Percentiles rank a stretch among this genome's conserved stretches.
Evolutionary conservation across 108 stramenopile genomes (phyloP).

Genomic region (Nitzschia sp.): DNA sequence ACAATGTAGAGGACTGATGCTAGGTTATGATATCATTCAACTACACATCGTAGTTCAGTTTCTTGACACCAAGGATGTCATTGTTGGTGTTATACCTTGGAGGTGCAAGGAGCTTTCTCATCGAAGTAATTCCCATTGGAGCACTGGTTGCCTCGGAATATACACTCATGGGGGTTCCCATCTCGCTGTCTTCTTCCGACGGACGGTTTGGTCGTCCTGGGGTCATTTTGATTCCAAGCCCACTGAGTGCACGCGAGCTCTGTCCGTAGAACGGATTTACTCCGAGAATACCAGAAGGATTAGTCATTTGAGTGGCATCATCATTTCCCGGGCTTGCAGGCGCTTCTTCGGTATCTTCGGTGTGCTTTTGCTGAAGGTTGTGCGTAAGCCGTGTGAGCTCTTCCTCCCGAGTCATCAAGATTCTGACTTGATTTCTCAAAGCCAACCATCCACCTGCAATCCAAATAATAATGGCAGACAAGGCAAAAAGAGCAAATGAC

Average conservation of each 20-base stretch:
- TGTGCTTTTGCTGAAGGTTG: constrained; percentile 23
- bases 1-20: no score
- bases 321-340: constrained; percentile 23
- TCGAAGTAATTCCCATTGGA: constrained; percentile 41
- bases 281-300: constrained; percentile 38
- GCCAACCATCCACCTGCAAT: constrained; percentile 40
- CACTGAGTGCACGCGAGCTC: constrained; percentile 5
- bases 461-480: constrained; percentile 35
- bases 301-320: constrained; percentile 20
- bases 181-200: constrained; percentile 16
- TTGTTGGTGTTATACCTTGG: neutral
- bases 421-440: constrained; percentile 20
- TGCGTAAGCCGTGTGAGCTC: constrained; percentile 29
- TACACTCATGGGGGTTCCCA: constrained; percentile 36
- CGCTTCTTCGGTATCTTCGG: constrained; percentile 30
- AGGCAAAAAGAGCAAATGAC: constrained; percentile 28
- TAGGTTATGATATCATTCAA: neutral
- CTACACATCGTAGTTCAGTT: constrained; percentile 22
- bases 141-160: constrained; percentile 34
- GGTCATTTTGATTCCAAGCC: constrained; percentile 34
- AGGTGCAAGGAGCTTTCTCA: constrained; percentile 37
- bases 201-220: constrained; percentile 9
- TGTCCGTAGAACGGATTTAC: constrained; percentile 19
- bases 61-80: constrained; percentile 3
- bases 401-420: constrained; percentile 31